phyloP scores from a whole-genome alignment of 306 rosid species.

The Vigna trinervia region DNA sequence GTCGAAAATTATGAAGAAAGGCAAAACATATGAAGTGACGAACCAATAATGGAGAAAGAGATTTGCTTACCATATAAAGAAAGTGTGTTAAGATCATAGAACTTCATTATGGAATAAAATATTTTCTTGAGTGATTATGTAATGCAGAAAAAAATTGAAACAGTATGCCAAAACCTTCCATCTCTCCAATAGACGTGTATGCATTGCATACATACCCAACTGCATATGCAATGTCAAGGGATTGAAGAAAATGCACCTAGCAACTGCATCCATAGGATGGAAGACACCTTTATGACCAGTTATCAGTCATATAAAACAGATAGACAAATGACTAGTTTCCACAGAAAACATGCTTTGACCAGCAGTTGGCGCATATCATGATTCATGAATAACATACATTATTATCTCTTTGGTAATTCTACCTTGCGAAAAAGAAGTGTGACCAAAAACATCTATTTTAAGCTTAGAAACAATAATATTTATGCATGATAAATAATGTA shows the following conservation, averaged over 20 bases:
- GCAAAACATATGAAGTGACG: too few relatives aligned
- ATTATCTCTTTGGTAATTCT: neutral
- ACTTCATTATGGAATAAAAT: neutral
- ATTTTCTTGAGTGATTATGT: conserved; percentile 13
- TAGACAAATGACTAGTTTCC: conserved; percentile 9
- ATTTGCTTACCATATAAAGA: conserved; percentile 19
- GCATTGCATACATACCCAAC: neutral
- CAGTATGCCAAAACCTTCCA: conserved; percentile 7
- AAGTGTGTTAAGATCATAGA: neutral
- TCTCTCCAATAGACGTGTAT: neutral
- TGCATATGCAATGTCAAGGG: too few relatives aligned
- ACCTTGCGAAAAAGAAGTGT: too few relatives aligned
- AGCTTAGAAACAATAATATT: neutral
- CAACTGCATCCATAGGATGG: conserved; percentile 13
- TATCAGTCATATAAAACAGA: conserved; percentile 9
- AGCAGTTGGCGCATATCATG: conserved; percentile 17
- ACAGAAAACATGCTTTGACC: neutral
- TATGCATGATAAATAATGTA: neutral
- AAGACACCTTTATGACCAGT: neutral
- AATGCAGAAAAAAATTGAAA: conserved; percentile 19
- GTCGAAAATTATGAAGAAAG: neutral
- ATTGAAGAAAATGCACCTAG: conserved; percentile 8
- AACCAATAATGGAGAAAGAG: conserved; percentile 11
- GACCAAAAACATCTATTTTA: conserved; percentile 17
- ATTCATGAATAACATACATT: conserved; percentile 21